Evolutionary conservation across 768 basidiomycete species (phyloP), one percentile per base, ranked within the genome.

Genomic region (Trametes cingulata): DNA sequence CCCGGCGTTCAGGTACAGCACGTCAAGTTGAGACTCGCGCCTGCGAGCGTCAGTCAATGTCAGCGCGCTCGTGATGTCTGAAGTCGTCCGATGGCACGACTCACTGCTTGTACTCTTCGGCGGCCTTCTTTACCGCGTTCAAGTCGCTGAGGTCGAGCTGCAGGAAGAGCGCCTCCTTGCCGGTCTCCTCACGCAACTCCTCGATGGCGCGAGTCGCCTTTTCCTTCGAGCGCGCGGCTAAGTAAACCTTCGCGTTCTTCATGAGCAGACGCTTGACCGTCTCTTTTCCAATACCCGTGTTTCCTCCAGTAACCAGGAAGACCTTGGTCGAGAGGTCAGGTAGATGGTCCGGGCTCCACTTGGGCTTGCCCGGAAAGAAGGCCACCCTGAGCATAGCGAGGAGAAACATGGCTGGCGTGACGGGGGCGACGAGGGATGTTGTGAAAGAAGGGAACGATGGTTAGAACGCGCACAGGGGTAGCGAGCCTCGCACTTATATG

Each of bases 171-270:
- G 76, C 72, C 29, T 73, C 69, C 48, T 68, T 73, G 48, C 80
- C 78, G 0, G 78, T 80, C 47, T 60, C 72, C 19, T 53, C 12
- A 64, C 82, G 75, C 54, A 90, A 72, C 7, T 82, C 79, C 39
- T 72, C 57, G 53, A 88, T 86, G 0, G 83, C 83, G 6, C 63
- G 67, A 12, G 75, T 71, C 1, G 77, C 73, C 60, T 80, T 86
- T 39, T 73, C 68, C 48, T 69, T 58, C 49, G 67, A 77, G 20
- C 85, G 79, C 7, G 74, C 72, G 0, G 82, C 84, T 37, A 88
- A 39, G 65, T 90, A 88, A 0, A 90, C 86, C 48, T 80, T 86
- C 7, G 86, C 86, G 68, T 85, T 81, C 65, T 82, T 82, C 9
- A 59, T 37, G 14, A 88, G 73, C 7, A 86, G 77, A 2, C 71